A percentile compares a stretch with the other conserved stretches of the same genome.
phyloP scores from a whole-genome alignment of 441 rosid genomes.

The Cnidoscolus chayamansa region DNA sequence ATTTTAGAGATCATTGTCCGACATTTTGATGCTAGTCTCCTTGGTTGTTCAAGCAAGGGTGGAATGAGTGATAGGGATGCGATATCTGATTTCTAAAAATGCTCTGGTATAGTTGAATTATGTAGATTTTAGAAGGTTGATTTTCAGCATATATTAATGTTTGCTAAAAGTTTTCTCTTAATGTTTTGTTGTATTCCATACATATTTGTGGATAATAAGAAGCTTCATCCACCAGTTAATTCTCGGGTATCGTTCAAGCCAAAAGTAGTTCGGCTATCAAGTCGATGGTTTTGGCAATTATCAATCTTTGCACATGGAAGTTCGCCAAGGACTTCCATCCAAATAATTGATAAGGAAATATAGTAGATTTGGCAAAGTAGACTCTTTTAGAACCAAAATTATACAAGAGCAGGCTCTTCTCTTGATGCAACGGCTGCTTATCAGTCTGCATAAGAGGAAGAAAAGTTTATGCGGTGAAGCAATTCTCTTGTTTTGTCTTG shows the following conservation, averaged over 20 bases:
- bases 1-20: background rate
- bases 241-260: conserved; percentile 16
- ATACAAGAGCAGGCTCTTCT: conserved; percentile 4
- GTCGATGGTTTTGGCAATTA: background rate
- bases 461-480: conserved; percentile 23
- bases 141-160: no score
- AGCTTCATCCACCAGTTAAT: background rate
- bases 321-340: conserved; percentile 32
- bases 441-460: conserved; percentile 30
- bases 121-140: no score
- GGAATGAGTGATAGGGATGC: background rate
- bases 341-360: conserved; percentile 29
- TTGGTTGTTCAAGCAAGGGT: background rate
- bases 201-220: background rate
- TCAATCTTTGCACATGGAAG: conserved; percentile 27
- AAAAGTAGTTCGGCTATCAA: conserved; percentile 15
- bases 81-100: background rate
- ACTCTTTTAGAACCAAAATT: conserved; percentile 24
- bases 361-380: conserved; percentile 28
- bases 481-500: conserved; percentile 29
- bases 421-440: conserved; percentile 33
- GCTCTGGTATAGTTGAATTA: no score
- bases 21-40: background rate
- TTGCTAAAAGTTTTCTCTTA: no score
- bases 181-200: no score